These are phyloP conservation scores for Diaporthe sp. DNA, from an alignment of 2,329 filamentous ascomycete genomes.

Conservation along the genomic window DNA sequence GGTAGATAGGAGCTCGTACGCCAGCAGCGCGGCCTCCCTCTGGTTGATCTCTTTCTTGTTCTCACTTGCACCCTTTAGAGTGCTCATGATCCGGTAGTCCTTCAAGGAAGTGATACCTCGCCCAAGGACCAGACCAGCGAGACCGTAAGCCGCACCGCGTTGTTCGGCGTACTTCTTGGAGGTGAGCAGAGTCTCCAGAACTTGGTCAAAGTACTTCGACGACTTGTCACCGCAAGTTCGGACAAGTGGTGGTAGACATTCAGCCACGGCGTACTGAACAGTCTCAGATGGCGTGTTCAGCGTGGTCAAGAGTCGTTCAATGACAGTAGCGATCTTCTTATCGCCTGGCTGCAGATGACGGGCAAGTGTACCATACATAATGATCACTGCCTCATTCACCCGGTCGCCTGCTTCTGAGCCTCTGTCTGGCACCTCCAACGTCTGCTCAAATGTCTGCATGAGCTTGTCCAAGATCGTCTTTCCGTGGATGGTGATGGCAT, in stretches of 20 bases:
- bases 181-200: conserved; percentile 85
- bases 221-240: conserved; percentile 83
- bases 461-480: conserved; percentile 86
- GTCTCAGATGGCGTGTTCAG: conserved; percentile 95
- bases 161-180: conserved; percentile 94
- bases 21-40: conserved; percentile 88
- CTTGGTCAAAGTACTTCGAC: conserved; percentile 81
- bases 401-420: conserved; percentile 85
- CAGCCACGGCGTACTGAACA: conserved; percentile 95
- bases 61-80: conserved; percentile 84
- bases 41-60: conserved; percentile 95
- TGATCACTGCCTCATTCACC: conserved; percentile 96
- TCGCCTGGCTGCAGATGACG: conserved; percentile 90
- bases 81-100: conserved; percentile 88
- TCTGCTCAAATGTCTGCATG: conserved; percentile 92
- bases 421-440: conserved; percentile 87
- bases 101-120: conserved; percentile 84
- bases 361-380: conserved; percentile 94
- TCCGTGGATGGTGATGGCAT: conserved; percentile 84
- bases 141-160: conserved; percentile 92
- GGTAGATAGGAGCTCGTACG: conserved; percentile 89
- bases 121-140: conserved; percentile 91
- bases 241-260: conserved; percentile 93
- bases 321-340: conserved; percentile 86
- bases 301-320: conserved; percentile 87